phyloP scores from a whole-genome alignment of 2,329 filamentous ascomycete species.

The Hypocreales sp. region DNA sequence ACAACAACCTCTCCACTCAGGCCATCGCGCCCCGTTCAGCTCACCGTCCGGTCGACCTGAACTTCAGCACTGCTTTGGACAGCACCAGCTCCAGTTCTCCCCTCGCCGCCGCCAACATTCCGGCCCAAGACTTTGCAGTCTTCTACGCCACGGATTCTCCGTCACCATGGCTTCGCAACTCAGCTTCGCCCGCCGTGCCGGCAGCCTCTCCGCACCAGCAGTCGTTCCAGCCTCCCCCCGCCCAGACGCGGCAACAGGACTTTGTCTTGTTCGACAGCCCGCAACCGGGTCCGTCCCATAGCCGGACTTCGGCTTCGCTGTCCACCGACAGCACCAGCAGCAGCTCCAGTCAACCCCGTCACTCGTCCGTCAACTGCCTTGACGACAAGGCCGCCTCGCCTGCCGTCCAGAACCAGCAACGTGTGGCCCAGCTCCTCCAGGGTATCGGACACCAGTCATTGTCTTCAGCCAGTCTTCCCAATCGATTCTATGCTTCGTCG shows the following conservation, averaged over 20 bases:
- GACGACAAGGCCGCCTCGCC: slow-evolving; percentile 20
- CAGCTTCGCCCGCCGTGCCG: slow-evolving; percentile 46
- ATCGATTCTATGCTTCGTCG: slow-evolving; percentile 53
- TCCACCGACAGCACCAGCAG: slow-evolving; percentile 7
- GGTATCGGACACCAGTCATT: slow-evolving; percentile 38
- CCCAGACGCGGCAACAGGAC: slow-evolving; percentile 45
- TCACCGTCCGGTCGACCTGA: slow-evolving; percentile 52
- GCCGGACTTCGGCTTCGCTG: slow-evolving; percentile 21
- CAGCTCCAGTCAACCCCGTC: slow-evolving; percentile 20
- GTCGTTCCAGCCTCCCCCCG: slow-evolving; percentile 31
- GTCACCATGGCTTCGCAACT: slow-evolving; percentile 69
- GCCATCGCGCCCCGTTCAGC: slow-evolving; percentile 16
- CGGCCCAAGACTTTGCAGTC: slow-evolving; percentile 53
- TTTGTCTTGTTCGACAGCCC: slow-evolving; percentile 61
- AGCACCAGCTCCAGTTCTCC: slow-evolving; percentile 40
- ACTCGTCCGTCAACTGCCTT: slow-evolving; percentile 30
- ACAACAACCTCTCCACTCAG: slow-evolving; percentile 30
- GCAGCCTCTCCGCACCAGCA: slow-evolving; percentile 44
- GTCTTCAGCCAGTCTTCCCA: slow-evolving; percentile 40
- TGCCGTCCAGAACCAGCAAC: slow-evolving; percentile 39
- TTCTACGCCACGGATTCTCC: slow-evolving; percentile 74
- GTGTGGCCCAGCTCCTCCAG: slow-evolving; percentile 43
- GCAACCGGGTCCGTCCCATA: slow-evolving; percentile 20
- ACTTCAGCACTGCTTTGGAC: slow-evolving; percentile 44
- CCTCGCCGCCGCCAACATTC: slow-evolving; percentile 41